Evolutionary conservation across 495 filamentous ascomycete species (phyloP).

Genomic region (Podospora pseudopauciseta): DNA sequence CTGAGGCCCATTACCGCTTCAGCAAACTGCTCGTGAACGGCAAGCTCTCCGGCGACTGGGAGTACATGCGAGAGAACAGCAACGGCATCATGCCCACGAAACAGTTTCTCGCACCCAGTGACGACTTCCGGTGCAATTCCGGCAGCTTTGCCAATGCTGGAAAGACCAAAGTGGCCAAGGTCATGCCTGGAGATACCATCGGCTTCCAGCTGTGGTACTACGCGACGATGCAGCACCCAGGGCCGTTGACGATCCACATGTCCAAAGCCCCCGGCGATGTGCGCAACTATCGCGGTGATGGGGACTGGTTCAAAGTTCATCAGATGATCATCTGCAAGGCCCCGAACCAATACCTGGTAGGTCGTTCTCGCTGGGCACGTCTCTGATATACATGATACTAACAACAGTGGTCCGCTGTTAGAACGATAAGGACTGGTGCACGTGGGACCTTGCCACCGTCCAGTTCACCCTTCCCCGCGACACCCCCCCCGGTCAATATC

Average conservation of each 20-base stretch:
- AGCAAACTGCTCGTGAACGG: constrained; percentile 20
- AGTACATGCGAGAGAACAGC: constrained; percentile 21
- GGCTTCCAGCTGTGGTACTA: constrained; percentile 32
- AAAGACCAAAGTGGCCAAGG: constrained; percentile 20
- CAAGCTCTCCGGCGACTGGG: constrained; percentile 12
- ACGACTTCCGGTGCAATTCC: constrained; percentile 35
- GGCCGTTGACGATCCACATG: constrained; percentile 33
- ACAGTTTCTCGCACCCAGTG: constrained; percentile 27
- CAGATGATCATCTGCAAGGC: constrained; percentile 29
- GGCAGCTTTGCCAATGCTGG: constrained; percentile 15
- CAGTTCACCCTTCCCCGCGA: constrained; percentile 40
- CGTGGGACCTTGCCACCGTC: constrained; percentile 25
- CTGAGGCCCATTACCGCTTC: constrained; percentile 23
- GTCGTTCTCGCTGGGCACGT: background rate
- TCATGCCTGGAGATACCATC: constrained; percentile 25
- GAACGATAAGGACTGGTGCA: constrained; percentile 29
- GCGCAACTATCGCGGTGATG: constrained; percentile 33
- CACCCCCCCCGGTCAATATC: constrained; percentile 44
- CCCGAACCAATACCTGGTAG: background rate
- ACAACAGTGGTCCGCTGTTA: background rate
- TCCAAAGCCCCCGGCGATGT: constrained; percentile 34
- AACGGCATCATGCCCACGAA: constrained; percentile 26
- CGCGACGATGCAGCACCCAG: constrained; percentile 33
- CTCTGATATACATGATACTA: background rate
- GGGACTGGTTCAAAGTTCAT: constrained; percentile 44